Conservation (phyloP, 805 yeast species). For the Ascoidea tarda region DNA sequence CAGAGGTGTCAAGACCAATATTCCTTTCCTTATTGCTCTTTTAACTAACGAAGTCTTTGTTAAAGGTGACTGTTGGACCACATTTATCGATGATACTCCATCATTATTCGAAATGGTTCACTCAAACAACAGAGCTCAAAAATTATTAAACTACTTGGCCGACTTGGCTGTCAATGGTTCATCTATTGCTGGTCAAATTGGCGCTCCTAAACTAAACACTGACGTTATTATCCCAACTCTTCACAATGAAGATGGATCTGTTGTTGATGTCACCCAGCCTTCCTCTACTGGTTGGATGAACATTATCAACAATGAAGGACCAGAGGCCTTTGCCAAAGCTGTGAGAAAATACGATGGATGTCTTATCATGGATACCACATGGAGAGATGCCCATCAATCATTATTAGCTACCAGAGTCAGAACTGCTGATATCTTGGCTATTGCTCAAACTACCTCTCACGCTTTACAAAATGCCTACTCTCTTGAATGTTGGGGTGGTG, state of each 20-base stretch:
- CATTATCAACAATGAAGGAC: slow-evolving; percentile 71
- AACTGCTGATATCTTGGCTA: slow-evolving; percentile 78
- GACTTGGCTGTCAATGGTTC: slow-evolving; percentile 95
- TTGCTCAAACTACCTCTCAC: slow-evolving; percentile 89
- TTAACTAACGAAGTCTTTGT: slow-evolving; percentile 84
- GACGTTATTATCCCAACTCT: slow-evolving; percentile 68
- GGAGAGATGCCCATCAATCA: slow-evolving; percentile 99
- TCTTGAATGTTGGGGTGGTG: slow-evolving; percentile 99
- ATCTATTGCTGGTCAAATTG: slow-evolving; percentile 90
- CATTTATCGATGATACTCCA: slow-evolving; percentile 97
- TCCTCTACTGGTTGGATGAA: slow-evolving; percentile 87
- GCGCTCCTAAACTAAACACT: slow-evolving; percentile 67
- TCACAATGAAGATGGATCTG: slow-evolving; percentile 47
- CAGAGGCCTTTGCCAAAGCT: slow-evolving; percentile 78
- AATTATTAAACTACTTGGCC: slow-evolving; percentile 78
- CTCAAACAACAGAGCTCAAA: slow-evolving; percentile 95
- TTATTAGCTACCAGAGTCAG: slow-evolving; percentile 94
- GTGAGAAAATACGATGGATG: slow-evolving; percentile 80
- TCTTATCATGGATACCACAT: slow-evolving; percentile 93
- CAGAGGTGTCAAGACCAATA: slow-evolving; percentile 98
- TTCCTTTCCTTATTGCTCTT: slow-evolving; percentile 86
- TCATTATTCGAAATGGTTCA: slow-evolving; percentile 85
- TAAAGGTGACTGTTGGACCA: slow-evolving; percentile 89
- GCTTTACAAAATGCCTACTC: slow-evolving; percentile 88
- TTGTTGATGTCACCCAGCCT: slow-evolving; percentile 39